Evolutionary conservation across 1,139 yeast genomes (phyloP).

Genomic region (Kluyveromyces marxianus): DNA sequence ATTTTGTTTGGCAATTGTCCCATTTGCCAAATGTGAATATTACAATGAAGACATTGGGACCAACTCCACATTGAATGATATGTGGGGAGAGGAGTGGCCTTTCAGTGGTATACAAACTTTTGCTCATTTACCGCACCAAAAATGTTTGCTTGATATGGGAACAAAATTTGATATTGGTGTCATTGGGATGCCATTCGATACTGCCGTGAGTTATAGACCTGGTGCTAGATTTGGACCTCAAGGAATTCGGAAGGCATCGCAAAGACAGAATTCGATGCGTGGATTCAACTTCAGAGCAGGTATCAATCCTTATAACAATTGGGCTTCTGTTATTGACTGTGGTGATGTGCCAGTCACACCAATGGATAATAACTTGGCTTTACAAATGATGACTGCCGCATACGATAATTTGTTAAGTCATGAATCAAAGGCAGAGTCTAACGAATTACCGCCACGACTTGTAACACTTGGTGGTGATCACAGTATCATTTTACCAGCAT

Average conservation of each 20-base stretch:
- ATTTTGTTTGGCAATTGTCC: no score
- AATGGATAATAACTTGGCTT: conserved; percentile 63
- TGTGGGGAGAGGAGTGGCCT: conserved; percentile 64
- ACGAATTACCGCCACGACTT: conserved; percentile 41
- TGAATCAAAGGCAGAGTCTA: conserved; percentile 16
- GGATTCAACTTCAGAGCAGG: conserved; percentile 64
- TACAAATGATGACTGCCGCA: conserved; percentile 63
- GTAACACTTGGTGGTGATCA: conserved; percentile 77
- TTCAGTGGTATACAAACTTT: conserved; percentile 65
- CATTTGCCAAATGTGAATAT: no score
- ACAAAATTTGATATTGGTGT: conserved; percentile 54
- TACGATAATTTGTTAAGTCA: conserved; percentile 48
- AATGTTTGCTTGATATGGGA: conserved; percentile 47
- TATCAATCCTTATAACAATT: conserved; percentile 53
- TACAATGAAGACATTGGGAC: background rate
- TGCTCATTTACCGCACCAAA: conserved; percentile 58
- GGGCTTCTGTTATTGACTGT: conserved; percentile 69
- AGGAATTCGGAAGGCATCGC: conserved; percentile 66
- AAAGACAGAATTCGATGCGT: conserved; percentile 57
- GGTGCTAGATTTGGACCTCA: conserved; percentile 81
- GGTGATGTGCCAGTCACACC: conserved; percentile 80
- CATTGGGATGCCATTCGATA: conserved; percentile 57
- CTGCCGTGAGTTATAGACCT: conserved; percentile 51
- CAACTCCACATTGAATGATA: conserved; percentile 33
- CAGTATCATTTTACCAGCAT: conserved; percentile 60